Conservation (phyloP, 371 early-diverging fungal species). For the Mucor circinelloides region DNA sequence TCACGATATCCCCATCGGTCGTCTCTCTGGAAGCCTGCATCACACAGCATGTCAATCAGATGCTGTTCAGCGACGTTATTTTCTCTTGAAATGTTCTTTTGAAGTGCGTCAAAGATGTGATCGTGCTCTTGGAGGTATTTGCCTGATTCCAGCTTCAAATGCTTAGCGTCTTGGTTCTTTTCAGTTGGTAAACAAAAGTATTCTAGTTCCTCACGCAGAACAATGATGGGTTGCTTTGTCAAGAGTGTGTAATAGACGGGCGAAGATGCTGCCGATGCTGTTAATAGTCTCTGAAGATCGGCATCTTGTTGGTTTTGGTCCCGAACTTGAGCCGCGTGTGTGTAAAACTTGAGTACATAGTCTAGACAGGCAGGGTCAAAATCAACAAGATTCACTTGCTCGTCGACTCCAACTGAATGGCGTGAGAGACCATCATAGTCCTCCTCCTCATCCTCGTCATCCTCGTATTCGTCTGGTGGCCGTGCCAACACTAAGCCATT, state of each 20-base stretch:
- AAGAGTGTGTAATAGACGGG: conserved; percentile 59
- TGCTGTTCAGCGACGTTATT: conserved; percentile 82
- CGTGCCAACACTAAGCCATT: conserved; percentile 70
- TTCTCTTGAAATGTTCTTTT: conserved; percentile 71
- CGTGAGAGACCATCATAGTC: conserved; percentile 54
- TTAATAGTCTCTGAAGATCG: conserved; percentile 18
- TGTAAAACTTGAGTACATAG: conserved; percentile 63
- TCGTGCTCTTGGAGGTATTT: conserved; percentile 63
- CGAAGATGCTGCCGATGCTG: conserved; percentile 32
- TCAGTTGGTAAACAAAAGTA: conserved; percentile 60
- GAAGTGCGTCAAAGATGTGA: conserved; percentile 78
- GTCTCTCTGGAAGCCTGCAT: conserved; percentile 75
- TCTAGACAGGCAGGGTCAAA: conserved; percentile 68
- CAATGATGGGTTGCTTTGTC: conserved; percentile 73
- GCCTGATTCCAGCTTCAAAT: conserved; percentile 67
- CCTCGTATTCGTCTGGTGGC: conserved; percentile 39
- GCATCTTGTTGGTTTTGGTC: conserved; percentile 27
- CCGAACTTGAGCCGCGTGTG: conserved; percentile 29
- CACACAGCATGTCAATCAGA: conserved; percentile 86
- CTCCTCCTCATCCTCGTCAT: conserved; percentile 45
- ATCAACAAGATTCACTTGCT: conserved; percentile 63
- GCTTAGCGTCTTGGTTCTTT: conserved; percentile 29
- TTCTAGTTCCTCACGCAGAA: conserved; percentile 65
- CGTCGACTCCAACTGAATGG: conserved; percentile 52
- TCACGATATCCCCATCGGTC: conserved; percentile 81